Conservation (phyloP, 805 yeast species). For the Nakazawaea populi region DNA sequence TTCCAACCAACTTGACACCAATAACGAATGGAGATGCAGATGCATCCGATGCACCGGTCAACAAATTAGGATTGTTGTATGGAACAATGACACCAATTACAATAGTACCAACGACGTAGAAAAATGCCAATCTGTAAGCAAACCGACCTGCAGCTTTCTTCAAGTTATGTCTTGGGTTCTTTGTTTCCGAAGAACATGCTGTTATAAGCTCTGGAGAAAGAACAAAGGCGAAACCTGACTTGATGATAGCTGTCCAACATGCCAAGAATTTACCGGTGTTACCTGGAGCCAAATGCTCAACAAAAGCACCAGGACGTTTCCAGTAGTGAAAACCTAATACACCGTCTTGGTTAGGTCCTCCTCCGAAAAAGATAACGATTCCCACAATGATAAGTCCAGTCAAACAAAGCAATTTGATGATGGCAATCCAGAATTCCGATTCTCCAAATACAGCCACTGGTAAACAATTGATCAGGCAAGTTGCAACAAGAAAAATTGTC, state of each 20-base stretch:
- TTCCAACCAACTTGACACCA: conserved; percentile 46
- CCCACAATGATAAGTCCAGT: conserved; percentile 53
- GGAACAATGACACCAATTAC: conserved; percentile 55
- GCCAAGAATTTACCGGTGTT: conserved; percentile 51
- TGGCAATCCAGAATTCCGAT: conserved; percentile 59
- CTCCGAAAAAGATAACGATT: conserved; percentile 37
- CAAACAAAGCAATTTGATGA: conserved; percentile 58
- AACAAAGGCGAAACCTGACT: conserved; percentile 57
- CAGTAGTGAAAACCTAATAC: conserved; percentile 47
- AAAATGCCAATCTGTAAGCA: conserved; percentile 45
- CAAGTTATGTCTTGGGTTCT: conserved; percentile 48
- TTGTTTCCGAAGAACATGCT: conserved; percentile 52
- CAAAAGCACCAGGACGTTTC: conserved; percentile 51
- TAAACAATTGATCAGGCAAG: conserved; percentile 37
- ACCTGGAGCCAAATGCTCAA: conserved; percentile 50
- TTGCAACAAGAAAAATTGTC: conserved; percentile 39
- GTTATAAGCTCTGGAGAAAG: conserved; percentile 53
- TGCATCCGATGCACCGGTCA: conserved; percentile 35
- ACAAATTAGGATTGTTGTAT: conserved; percentile 17
- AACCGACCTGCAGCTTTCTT: conserved; percentile 54
- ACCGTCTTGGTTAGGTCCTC: conserved; percentile 33
- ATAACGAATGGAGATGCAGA: conserved; percentile 67
- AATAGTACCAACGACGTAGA: conserved; percentile 46
- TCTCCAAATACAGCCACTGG: conserved; percentile 59
- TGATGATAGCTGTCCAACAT: conserved; percentile 47